phyloP scores from a whole-genome alignment of 2,329 filamentous ascomycete genomes.

The Aureobasidium sp. region DNA sequence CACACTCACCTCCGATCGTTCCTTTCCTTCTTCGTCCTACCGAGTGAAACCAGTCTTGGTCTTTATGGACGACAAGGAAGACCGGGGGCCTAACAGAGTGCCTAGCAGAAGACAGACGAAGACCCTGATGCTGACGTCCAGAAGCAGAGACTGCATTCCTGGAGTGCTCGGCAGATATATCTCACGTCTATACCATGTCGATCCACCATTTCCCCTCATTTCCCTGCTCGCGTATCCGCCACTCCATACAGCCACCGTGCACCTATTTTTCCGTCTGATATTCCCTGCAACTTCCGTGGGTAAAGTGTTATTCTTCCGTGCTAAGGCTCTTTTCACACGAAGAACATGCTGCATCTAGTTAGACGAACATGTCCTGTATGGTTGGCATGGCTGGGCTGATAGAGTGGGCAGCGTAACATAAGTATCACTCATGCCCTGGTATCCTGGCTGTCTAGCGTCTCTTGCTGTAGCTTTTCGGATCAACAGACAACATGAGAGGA shows the following conservation, averaged over 20 bases:
- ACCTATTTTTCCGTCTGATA: slow-evolving; percentile 13
- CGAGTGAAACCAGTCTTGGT: not conserved
- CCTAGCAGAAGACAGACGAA: too few relatives aligned
- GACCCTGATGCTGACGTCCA: too few relatives aligned
- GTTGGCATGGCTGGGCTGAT: not conserved
- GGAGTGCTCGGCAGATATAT: not conserved
- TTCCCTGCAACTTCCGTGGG: not conserved
- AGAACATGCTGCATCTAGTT: not conserved
- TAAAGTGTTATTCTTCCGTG: slow-evolving; percentile 11
- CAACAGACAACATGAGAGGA: slow-evolving; percentile 1
- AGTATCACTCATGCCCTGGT: not conserved
- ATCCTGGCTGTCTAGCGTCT: not conserved
- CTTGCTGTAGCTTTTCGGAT: not conserved
- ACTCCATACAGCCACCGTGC: slow-evolving; percentile 2
- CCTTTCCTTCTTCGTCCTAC: not conserved
- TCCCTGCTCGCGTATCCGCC: not conserved
- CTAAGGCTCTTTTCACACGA: not conserved
- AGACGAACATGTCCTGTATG: not conserved
- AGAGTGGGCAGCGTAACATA: not conserved
- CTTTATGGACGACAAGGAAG: not conserved
- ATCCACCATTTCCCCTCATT: slow-evolving; percentile 12
- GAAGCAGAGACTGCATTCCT: too few relatives aligned
- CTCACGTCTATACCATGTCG: not conserved
- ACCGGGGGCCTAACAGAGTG: too few relatives aligned
- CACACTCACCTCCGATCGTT: not conserved